These are phyloP conservation scores for Trichophyton equinum DNA, from an alignment of 2,329 filamentous ascomycete species.

Conservation along the genomic window DNA sequence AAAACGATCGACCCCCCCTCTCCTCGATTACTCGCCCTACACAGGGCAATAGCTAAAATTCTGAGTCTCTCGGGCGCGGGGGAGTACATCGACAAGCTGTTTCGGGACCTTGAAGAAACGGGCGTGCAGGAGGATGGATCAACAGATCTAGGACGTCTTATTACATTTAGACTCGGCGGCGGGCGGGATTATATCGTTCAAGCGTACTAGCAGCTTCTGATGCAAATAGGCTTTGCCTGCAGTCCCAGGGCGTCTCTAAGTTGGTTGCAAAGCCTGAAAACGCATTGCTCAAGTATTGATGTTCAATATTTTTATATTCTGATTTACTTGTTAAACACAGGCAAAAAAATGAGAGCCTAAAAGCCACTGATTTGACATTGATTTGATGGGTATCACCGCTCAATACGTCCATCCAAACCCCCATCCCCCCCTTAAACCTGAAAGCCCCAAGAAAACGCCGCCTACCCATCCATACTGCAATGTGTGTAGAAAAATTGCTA, in stretches of 20 bases:
- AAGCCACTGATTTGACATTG: not conserved
- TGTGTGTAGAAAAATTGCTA: not conserved
- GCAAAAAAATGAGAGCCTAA: not conserved
- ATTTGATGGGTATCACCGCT: not conserved
- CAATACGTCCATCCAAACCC: not conserved
- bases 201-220: not conserved
- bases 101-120: constrained; percentile 13
- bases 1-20: constrained; percentile 23
- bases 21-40: constrained; percentile 16
- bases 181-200: not conserved
- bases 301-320: too few species aligned
- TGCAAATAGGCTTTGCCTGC: too few species aligned
- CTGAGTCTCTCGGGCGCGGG: constrained; percentile 14
- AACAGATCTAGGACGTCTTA: constrained; percentile 9
- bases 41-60: constrained; percentile 18
- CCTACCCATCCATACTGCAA: not conserved
- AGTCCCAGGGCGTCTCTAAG: too few species aligned
- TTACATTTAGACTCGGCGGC: constrained; percentile 7
- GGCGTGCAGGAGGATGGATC: constrained; percentile 12
- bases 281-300: too few species aligned
- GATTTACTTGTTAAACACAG: too few species aligned
- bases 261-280: too few species aligned
- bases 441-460: not conserved
- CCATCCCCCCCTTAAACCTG: not conserved
- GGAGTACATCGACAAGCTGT: constrained; percentile 17